Percentiles rank a stretch among this genome's conserved stretches.
Conservation (phyloP, 2,329 filamentous ascomycete species). For the Colletotrichum sp. region DNA sequence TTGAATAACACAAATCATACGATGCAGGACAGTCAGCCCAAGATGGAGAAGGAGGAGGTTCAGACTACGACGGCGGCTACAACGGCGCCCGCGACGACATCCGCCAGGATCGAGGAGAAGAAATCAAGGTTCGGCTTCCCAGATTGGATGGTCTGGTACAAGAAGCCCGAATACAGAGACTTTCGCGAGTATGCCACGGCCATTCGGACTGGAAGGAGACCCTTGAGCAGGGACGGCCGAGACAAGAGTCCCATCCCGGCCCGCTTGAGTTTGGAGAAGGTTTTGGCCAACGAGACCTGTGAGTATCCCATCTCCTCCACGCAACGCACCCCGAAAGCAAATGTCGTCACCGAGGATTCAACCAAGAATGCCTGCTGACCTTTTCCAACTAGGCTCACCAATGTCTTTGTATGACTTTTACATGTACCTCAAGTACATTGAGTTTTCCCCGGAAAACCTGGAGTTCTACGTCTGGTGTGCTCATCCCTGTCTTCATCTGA, state of each 20-base stretch:
- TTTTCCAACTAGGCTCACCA: slow-evolving; percentile 40
- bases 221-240: slow-evolving; percentile 40
- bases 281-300: slow-evolving; percentile 55
- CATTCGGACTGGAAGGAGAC: slow-evolving; percentile 38
- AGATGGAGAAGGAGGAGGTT: neutral
- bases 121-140: slow-evolving; percentile 23
- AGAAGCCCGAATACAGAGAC: slow-evolving; percentile 54
- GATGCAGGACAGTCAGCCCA: neutral
- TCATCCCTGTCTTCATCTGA: neutral
- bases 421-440: slow-evolving; percentile 56
- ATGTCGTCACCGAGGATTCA: neutral
- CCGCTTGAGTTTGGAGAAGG: slow-evolving; percentile 46
- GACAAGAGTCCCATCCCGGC: slow-evolving; percentile 40
- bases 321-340: neutral
- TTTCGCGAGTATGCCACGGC: slow-evolving; percentile 48
- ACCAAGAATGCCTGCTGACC: neutral
- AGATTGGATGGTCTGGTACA: slow-evolving; percentile 50
- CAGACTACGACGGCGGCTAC: neutral
- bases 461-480: slow-evolving; percentile 55
- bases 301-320: neutral
- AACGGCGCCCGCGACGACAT: neutral
- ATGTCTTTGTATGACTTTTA: slow-evolving; percentile 57
- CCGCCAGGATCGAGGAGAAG: neutral
- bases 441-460: slow-evolving; percentile 53
- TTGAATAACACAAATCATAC: neutral